Evolutionary conservation across 1,139 yeast species (phyloP).

Genomic region (Candida tetrigidarum): DNA sequence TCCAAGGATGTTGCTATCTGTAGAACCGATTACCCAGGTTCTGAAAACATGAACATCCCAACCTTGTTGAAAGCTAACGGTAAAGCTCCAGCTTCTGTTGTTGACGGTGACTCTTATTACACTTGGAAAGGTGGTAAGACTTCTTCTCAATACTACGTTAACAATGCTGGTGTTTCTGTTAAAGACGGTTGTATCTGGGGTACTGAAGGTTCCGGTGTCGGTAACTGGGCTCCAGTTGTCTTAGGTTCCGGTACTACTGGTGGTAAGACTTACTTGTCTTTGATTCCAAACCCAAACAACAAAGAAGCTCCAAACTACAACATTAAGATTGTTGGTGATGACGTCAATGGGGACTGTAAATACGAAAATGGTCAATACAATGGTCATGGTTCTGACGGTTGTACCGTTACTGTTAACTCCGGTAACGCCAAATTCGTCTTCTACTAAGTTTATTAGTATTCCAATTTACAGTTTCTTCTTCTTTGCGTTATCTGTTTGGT

Average conservation of each 20-base stretch:
- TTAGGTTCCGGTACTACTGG: conserved; percentile 88
- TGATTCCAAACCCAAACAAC: conserved; percentile 97
- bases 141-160: conserved; percentile 95
- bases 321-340: conserved; percentile 77
- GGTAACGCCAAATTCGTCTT: conserved; percentile 82
- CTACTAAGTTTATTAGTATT: conserved; percentile 28
- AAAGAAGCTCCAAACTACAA: conserved; percentile 75
- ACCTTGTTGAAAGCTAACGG: conserved; percentile 77
- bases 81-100: conserved; percentile 71
- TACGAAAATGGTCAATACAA: conserved; percentile 79
- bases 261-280: conserved; percentile 84
- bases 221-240: conserved; percentile 98
- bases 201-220: conserved; percentile 72
- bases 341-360: conserved; percentile 75
- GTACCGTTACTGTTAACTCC: conserved; percentile 87
- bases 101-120: conserved; percentile 77
- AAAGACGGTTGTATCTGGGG: conserved; percentile 97
- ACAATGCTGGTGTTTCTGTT: conserved; percentile 90
- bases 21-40: conserved; percentile 99
- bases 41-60: conserved; percentile 97
- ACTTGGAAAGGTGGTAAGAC: conserved; percentile 82
- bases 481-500: neutral
- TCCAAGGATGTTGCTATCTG: conserved; percentile 78
- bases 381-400: conserved; percentile 76
- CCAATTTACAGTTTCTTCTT: neutral